Percentiles rank a stretch among this genome's conserved stretches.
Conservation (phyloP, 331 rosid species). For the Quercus phellos region DNA sequence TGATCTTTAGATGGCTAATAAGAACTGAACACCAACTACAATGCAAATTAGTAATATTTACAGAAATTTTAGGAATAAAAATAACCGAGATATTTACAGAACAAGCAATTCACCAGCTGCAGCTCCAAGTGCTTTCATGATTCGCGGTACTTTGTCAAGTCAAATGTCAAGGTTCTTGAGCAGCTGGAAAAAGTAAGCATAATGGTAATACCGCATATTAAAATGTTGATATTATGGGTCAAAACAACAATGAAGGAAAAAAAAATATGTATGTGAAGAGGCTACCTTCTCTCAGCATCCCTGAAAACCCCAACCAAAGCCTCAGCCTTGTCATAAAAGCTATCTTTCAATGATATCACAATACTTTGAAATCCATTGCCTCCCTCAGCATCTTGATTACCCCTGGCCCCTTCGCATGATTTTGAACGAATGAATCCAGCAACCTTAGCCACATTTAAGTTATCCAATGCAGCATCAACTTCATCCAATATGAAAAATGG, state of each 20-base stretch:
- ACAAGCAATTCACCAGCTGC: slow-evolving; percentile 10
- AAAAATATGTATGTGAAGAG: slow-evolving; percentile 6
- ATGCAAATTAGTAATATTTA: slow-evolving; percentile 27
- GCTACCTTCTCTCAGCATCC: slow-evolving; percentile 77
- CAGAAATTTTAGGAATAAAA: slow-evolving; percentile 24
- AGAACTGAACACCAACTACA: not conserved
- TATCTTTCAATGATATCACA: slow-evolving; percentile 92
- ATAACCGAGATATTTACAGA: slow-evolving; percentile 31
- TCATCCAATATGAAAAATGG: slow-evolving; percentile 98
- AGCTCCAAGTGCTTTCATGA: slow-evolving; percentile 20
- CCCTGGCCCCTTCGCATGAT: slow-evolving; percentile 82
- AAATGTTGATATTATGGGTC: not conserved
- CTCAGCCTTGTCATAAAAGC: slow-evolving; percentile 96
- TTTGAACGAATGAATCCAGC: slow-evolving; percentile 96
- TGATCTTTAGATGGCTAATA: not conserved
- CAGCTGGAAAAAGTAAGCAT: slow-evolving; percentile 54
- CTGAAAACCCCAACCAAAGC: slow-evolving; percentile 90
- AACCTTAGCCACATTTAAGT: slow-evolving; percentile 94
- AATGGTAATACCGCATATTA: not conserved
- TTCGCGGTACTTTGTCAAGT: slow-evolving; percentile 83
- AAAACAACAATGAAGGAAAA: slow-evolving; percentile 8
- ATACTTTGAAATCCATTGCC: slow-evolving; percentile 89
- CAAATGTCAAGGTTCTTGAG: slow-evolving; percentile 85
- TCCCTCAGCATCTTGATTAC: slow-evolving; percentile 64
- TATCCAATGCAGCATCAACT: slow-evolving; percentile 98